Base-by-base conservation (phyloP, 306 rosid genomes). In the Prunus dulcis region DNA sequence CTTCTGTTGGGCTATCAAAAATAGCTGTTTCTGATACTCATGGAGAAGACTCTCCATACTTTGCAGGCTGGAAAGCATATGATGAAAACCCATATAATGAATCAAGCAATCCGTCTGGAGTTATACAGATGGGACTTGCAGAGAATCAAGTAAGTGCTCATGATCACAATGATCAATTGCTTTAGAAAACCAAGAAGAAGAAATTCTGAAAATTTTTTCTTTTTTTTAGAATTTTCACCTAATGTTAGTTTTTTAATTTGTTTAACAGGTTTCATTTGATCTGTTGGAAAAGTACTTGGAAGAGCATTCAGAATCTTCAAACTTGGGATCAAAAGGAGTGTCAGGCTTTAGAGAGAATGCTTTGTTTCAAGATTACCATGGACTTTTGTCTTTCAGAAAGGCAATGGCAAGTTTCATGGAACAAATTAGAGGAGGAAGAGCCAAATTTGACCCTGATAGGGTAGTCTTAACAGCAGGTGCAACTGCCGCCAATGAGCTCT, bases 331-430 rank as follows among this genome's bases (percentile, higher is more conserved):
- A 27, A 61, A 27, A 13, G 65, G 41, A 25, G n/a, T 61, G 65
- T 61, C 65, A 14, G 89, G 90, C 9, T 95, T 95, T 50, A 86
- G 93, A 84, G 99, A 95, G 41, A 91, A 90, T 72, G 99, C 99
- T 7, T 76, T 95, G 76, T 95, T 92, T 79, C 99, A 95, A 86
- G 99, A 95, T 71, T 95, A 95, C 72, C 99, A 95, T 51, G 99
- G 99, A 2, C 92, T 95, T 15, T 66, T 74, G 13, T 82, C 90
- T 11, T 95, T 95, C 68, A 84, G 99, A 79, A 71, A 63, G 27
- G 99, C 99, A 85, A 95, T 92, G 99, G 97, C 96, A 13, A 79
- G 91, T 79, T 95, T 95, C 82, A 95, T 95, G 97, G 91, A 85
- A 50, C 72, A 92, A 79, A 84, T 95, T 9, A 89, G 97, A 87